Evolutionary conservation across 2,329 filamentous ascomycete species (phyloP).

Genomic region (Cytospora chrysosperma): DNA sequence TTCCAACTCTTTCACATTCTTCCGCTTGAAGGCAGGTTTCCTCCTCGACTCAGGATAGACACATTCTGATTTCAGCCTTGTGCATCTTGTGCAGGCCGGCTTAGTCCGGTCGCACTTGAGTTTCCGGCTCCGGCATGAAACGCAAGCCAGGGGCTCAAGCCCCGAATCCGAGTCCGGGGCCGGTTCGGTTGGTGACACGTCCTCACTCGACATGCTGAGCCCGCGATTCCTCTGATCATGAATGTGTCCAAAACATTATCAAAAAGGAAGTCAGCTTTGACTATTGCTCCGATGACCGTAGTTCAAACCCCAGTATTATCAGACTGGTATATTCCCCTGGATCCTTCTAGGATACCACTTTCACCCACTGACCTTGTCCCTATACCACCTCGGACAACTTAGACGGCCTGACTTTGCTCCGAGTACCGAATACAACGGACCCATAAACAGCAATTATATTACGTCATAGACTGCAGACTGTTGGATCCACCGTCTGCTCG

Average conservation of each 20-base stretch:
- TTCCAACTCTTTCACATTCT: conserved; percentile 88
- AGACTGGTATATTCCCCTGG: background rate
- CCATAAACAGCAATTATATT: background rate
- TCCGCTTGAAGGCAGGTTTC: conserved; percentile 83
- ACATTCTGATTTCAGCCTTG: conserved; percentile 72
- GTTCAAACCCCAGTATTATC: background rate
- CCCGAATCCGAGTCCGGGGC: conserved; percentile 20
- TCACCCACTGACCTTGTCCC: background rate
- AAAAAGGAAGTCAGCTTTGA: background rate
- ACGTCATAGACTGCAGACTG: conserved; percentile 9
- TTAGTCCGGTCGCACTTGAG: conserved; percentile 81
- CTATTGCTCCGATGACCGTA: background rate
- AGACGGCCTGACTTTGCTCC: conserved; percentile 28
- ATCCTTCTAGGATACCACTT: background rate
- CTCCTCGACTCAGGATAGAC: conserved; percentile 85
- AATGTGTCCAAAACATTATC: background rate
- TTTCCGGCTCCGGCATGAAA: conserved; percentile 80
- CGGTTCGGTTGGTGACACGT: conserved; percentile 14
- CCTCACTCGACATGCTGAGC: conserved; percentile 26
- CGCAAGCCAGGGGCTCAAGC: conserved; percentile 66
- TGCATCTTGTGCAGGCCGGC: conserved; percentile 78
- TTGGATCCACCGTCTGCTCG: too few relatives aligned
- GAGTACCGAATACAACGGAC: conserved; percentile 21
- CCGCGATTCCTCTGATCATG: background rate
- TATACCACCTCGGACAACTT: conserved; percentile 25